Evolutionary conservation across 2,329 filamentous ascomycete genomes (phyloP).

Genomic region (Zalaria sp.): DNA sequence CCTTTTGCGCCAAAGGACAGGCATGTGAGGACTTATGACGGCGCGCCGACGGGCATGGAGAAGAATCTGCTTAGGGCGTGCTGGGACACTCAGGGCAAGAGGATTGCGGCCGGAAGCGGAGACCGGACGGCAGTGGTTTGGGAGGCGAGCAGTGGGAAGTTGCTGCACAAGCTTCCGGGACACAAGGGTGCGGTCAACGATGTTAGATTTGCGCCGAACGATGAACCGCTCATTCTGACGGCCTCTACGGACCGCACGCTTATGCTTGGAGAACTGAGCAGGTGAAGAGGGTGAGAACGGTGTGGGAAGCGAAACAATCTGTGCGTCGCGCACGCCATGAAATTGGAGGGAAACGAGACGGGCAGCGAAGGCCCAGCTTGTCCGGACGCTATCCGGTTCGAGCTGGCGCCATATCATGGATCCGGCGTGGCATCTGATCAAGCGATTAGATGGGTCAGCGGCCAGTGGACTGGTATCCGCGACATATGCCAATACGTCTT

Average conservation of each 20-base stretch:
- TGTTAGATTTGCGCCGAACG: conserved; percentile 73
- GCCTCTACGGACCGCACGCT: conserved; percentile 21
- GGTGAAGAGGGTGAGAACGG: neutral
- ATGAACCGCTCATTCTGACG: conserved; percentile 53
- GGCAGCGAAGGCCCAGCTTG: no score
- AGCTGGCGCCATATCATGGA: no score
- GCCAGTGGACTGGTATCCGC: no score
- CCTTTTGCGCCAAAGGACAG: conserved; percentile 85
- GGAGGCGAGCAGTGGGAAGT: conserved; percentile 76
- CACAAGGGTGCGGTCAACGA: conserved; percentile 94
- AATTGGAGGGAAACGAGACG: no score
- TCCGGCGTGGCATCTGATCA: no score
- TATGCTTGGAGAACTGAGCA: conserved; percentile 12
- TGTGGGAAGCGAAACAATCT: no score
- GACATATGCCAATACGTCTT: no score
- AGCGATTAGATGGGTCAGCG: no score
- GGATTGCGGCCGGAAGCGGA: conserved; percentile 75
- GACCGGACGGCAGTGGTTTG: conserved; percentile 86
- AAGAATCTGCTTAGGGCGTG: conserved; percentile 83
- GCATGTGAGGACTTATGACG: conserved; percentile 77
- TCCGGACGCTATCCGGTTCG: no score
- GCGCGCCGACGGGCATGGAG: conserved; percentile 74
- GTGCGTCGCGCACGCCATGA: no score
- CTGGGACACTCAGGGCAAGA: conserved; percentile 78
- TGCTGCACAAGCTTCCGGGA: conserved; percentile 87